phyloP scores from a whole-genome alignment of 768 basidiomycete species.

The Tylopilus cervinicoccineus region DNA sequence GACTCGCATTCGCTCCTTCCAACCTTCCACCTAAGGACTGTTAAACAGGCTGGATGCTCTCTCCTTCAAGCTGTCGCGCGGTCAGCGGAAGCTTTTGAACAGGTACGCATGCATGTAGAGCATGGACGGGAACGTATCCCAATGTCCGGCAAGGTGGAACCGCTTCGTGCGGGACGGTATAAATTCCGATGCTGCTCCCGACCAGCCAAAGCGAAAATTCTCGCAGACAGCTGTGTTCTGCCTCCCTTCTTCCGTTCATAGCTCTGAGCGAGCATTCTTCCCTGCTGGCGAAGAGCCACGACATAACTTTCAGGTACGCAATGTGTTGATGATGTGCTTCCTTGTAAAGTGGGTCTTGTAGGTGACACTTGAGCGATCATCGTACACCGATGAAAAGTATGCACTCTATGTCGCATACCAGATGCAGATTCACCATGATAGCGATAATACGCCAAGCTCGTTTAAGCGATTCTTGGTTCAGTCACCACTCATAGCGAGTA shows the following conservation, averaged over 20 bases:
- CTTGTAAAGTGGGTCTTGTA: constrained; percentile 26
- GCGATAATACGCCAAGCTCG: constrained; percentile 40
- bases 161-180: constrained; percentile 53
- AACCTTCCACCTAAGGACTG: constrained; percentile 13
- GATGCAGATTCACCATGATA: constrained; percentile 69
- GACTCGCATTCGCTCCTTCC: constrained; percentile 5
- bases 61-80: constrained; percentile 64
- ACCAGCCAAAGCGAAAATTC: constrained; percentile 9
- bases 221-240: constrained; percentile 30
- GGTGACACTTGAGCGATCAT: constrained; percentile 74
- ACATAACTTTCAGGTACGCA: constrained; percentile 60
- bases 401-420: constrained; percentile 77
- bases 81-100: constrained; percentile 71
- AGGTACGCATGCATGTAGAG: constrained; percentile 39
- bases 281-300: constrained; percentile 26
- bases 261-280: constrained; percentile 43
- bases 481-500: constrained; percentile 65
- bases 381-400: constrained; percentile 78
- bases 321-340: neutral
- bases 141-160: constrained; percentile 56
- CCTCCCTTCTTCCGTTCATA: constrained; percentile 49
- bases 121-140: neutral
- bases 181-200: constrained; percentile 19
- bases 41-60: constrained; percentile 57
- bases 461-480: constrained; percentile 79